A percentile compares a stretch with the other conserved stretches of the same genome.
Conservation (phyloP, 2,329 filamentous ascomycete genomes). For the Capronia epimyces region DNA sequence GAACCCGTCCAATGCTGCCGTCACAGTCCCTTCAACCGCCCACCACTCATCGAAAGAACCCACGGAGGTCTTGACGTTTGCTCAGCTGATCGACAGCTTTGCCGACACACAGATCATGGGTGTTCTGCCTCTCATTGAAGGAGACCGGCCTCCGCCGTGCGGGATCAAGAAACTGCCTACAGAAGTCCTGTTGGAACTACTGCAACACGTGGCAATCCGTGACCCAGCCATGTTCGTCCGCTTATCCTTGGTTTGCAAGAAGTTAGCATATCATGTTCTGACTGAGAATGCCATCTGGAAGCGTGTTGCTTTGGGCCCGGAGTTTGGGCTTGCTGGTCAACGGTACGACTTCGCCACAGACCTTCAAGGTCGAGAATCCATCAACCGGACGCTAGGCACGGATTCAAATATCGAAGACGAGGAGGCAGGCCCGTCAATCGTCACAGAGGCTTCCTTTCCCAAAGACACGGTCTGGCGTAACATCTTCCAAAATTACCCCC, state of each 20-base stretch:
- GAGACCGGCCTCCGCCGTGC: constrained; percentile 68
- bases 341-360: constrained; percentile 69
- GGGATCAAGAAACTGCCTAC: constrained; percentile 72
- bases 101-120: constrained; percentile 62
- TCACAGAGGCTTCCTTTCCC: constrained; percentile 25
- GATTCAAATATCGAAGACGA: constrained; percentile 35
- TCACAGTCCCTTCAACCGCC: constrained; percentile 50
- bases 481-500: constrained; percentile 77
- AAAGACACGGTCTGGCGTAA: constrained; percentile 45
- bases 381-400: constrained; percentile 12
- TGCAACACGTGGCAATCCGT: constrained; percentile 64
- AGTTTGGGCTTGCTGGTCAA: constrained; percentile 79
- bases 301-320: constrained; percentile 60
- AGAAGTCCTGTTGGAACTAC: constrained; percentile 76
- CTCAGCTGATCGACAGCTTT: constrained; percentile 72
- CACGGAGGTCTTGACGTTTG: constrained; percentile 43
- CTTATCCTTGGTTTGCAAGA: constrained; percentile 75
- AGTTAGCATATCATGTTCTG: constrained; percentile 74
- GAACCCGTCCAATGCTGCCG: constrained; percentile 47
- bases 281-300: constrained; percentile 87
- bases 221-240: constrained; percentile 75
- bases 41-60: constrained; percentile 53
- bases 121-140: constrained; percentile 63
- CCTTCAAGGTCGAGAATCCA: constrained; percentile 42
- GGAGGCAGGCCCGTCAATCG: constrained; percentile 29